These are phyloP conservation scores for Huntiella decipiens DNA, from an alignment of 2,329 filamentous ascomycete genomes.

Conservation along the genomic window DNA sequence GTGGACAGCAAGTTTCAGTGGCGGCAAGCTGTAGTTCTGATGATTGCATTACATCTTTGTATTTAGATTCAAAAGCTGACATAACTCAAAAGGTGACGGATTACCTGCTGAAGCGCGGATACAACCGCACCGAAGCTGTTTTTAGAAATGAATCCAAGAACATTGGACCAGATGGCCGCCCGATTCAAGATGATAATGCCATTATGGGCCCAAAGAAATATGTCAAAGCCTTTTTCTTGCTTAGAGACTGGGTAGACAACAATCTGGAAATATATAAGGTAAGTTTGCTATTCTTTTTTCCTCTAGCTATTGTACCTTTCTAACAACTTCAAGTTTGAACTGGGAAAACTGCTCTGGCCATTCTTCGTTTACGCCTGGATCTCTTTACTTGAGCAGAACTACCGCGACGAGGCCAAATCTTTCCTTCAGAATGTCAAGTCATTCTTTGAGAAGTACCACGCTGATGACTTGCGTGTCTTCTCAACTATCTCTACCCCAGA, in stretches of 20 bases:
- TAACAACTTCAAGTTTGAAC: constrained; percentile 44
- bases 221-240: constrained; percentile 49
- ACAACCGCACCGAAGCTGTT: constrained; percentile 78
- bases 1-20: too few species aligned
- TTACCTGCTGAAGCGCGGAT: constrained; percentile 89
- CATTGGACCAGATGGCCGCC: constrained; percentile 61
- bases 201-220: constrained; percentile 57
- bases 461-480: constrained; percentile 62
- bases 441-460: constrained; percentile 58
- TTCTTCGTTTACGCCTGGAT: constrained; percentile 87
- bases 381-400: constrained; percentile 54
- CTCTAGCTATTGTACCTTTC: background rate
- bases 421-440: constrained; percentile 52
- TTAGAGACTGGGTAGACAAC: constrained; percentile 74
- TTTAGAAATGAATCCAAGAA: constrained; percentile 79
- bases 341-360: constrained; percentile 78
- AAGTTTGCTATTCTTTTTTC: constrained; percentile 13
- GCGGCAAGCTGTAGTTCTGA: too few species aligned
- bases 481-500: constrained; percentile 54
- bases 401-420: constrained; percentile 48
- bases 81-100: constrained; percentile 48
- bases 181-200: constrained; percentile 44
- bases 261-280: constrained; percentile 89
- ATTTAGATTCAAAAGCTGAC: too few species aligned
- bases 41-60: too few species aligned